These are phyloP conservation scores for Cordyceps javanica DNA, from an alignment of 2,329 filamentous ascomycete species.

Conservation along the genomic window DNA sequence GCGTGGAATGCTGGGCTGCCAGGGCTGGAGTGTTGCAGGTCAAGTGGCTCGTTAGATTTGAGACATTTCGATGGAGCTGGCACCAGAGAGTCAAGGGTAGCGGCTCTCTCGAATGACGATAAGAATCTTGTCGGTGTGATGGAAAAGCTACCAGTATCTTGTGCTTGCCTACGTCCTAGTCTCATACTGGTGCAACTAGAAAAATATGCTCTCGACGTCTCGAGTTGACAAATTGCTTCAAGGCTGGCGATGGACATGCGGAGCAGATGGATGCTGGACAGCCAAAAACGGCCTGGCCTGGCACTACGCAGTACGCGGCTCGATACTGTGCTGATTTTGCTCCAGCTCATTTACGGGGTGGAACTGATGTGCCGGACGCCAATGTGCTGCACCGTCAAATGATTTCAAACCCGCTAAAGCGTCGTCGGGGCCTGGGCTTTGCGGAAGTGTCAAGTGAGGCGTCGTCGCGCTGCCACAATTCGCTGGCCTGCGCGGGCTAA, in stretches of 20 bases:
- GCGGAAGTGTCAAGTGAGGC: neutral
- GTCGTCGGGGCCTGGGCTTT: conserved; percentile 4
- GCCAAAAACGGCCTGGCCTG: neutral
- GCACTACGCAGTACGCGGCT: neutral
- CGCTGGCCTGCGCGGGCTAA: neutral
- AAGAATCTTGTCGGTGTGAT: no score
- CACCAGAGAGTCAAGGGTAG: neutral
- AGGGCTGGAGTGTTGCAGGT: neutral
- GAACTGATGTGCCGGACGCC: neutral
- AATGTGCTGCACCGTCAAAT: neutral
- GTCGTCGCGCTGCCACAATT: conserved; percentile 2
- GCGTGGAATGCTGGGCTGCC: neutral
- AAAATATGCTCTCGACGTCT: no score
- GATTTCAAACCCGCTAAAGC: neutral
- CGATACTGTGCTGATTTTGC: conserved; percentile 5
- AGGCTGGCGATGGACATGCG: no score
- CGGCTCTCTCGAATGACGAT: neutral
- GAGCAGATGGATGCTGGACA: neutral
- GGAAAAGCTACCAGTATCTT: no score
- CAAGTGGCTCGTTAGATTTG: neutral
- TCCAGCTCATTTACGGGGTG: neutral
- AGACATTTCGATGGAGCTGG: neutral
- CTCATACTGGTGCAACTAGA: no score
- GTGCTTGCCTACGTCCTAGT: no score
- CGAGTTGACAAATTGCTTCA: neutral